These are phyloP conservation scores for Tetratostichococcus sp. DNA, from an alignment of 139 green algal species.

Conservation along the genomic window DNA sequence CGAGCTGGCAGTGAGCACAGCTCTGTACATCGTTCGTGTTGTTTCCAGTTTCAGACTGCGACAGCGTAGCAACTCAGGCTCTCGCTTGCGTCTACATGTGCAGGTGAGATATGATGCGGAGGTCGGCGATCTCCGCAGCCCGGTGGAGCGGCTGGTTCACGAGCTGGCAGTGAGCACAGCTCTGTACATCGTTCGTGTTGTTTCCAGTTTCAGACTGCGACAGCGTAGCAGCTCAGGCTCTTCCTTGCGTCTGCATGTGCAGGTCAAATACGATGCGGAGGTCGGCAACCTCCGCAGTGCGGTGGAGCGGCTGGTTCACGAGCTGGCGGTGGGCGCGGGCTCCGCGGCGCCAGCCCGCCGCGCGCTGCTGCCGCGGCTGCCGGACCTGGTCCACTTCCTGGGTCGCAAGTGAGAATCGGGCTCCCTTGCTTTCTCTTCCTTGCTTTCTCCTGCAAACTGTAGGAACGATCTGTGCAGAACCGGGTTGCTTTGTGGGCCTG, in stretches of 20 bases:
- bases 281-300: conserved; percentile 25
- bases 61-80: no score
- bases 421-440: no score
- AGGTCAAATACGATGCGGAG: conserved; percentile 40
- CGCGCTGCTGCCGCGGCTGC: conserved; percentile 49
- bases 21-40: no score
- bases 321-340: conserved; percentile 69
- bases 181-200: no score
- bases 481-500: no score
- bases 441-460: no score
- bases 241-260: background rate
- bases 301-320: conserved; percentile 68
- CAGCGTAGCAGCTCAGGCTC: no score
- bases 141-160: conserved; percentile 64
- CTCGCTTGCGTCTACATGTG: no score
- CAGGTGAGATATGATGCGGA: conserved; percentile 38
- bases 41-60: no score
- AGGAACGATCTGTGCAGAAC: no score
- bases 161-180: conserved; percentile 76
- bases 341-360: conserved; percentile 50
- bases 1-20: conserved; percentile 74
- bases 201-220: no score
- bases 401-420: conserved; percentile 31
- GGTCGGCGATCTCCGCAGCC: conserved; percentile 24
- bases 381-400: conserved; percentile 37